Evolutionary conservation across 768 basidiomycete genomes (phyloP).

Genomic region (Atractiella rhizophila): DNA sequence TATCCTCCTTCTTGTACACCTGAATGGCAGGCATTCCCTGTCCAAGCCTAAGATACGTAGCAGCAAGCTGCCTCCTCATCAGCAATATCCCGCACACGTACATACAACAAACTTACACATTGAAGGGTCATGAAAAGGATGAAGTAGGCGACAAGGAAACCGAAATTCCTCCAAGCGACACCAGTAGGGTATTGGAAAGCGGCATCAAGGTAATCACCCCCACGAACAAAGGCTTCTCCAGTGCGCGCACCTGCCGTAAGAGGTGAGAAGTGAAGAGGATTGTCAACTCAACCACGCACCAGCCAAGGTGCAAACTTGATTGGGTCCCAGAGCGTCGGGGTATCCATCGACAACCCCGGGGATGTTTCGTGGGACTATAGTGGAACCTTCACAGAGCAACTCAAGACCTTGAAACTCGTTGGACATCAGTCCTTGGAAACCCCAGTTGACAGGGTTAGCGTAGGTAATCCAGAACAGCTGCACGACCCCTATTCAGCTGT

Average conservation of each 20-base stretch:
- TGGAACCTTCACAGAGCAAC: constrained; percentile 40
- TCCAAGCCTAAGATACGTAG: constrained; percentile 27
- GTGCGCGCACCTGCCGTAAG: too few species aligned
- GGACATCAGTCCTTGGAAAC: constrained; percentile 52
- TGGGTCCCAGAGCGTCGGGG: constrained; percentile 33
- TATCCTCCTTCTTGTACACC: constrained; percentile 37
- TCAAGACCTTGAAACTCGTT: constrained; percentile 38
- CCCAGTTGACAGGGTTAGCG: constrained; percentile 51
- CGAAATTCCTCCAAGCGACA: constrained; percentile 38
- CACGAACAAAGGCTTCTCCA: constrained; percentile 31
- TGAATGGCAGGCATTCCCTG: constrained; percentile 29
- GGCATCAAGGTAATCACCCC: constrained; percentile 39
- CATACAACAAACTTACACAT: too few species aligned
- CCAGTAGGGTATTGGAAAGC: constrained; percentile 26
- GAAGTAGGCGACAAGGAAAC: constrained; percentile 45
- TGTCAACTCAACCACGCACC: constrained; percentile 26
- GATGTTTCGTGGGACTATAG: constrained; percentile 40
- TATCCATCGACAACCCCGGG: constrained; percentile 31
- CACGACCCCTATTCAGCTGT: constrained; percentile 30
- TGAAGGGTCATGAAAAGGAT: constrained; percentile 38
- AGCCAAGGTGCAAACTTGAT: constrained; percentile 53
- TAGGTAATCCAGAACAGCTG: constrained; percentile 38
- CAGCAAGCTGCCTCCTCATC: constrained; percentile 33
- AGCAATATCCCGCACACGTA: too few species aligned
- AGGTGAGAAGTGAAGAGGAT: too few species aligned